phyloP scores from a whole-genome alignment of 139 green algal species.

The Marvania coccoides region DNA sequence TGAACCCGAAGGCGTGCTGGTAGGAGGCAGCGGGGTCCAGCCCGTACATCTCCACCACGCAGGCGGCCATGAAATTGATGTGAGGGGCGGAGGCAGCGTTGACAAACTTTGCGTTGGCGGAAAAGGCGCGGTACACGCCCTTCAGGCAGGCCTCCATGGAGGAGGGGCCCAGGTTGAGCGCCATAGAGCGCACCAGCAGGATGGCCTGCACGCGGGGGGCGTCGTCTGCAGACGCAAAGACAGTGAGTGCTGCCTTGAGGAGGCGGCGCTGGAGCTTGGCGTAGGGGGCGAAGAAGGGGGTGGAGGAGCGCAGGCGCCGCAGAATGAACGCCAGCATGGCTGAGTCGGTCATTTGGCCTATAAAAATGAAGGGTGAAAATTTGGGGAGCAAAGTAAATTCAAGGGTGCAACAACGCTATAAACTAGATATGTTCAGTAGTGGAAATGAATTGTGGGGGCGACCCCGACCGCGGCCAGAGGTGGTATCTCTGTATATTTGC shows the following conservation, averaged over 20 bases:
- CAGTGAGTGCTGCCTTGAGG: conserved; percentile 56
- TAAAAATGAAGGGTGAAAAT: background rate
- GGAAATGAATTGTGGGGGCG: too few species aligned
- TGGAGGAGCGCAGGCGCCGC: conserved; percentile 54
- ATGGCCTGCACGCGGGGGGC: conserved; percentile 67
- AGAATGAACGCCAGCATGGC: conserved; percentile 71
- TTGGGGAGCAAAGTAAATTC: too few species aligned
- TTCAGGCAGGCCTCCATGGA: conserved; percentile 63
- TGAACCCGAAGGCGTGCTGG: conserved; percentile 68
- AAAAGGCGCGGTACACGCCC: conserved; percentile 71
- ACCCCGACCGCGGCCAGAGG: too few species aligned
- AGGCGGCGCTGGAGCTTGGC: conserved; percentile 60
- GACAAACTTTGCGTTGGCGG: conserved; percentile 82
- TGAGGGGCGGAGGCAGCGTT: conserved; percentile 53
- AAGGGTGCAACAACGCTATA: too few species aligned
- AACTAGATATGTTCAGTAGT: too few species aligned
- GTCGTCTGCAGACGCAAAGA: conserved; percentile 62
- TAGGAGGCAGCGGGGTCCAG: conserved; percentile 62
- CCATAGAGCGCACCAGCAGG: conserved; percentile 77
- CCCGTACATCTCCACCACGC: conserved; percentile 75
- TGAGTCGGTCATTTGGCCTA: conserved; percentile 56
- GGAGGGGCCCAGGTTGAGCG: conserved; percentile 47
- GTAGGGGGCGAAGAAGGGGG: conserved; percentile 61
- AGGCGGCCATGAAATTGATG: conserved; percentile 83
- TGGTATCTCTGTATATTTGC: too few species aligned